phyloP scores from a whole-genome alignment of 176 grass and related monocot genomes.

The Miscanthus lutarioriparius region DNA sequence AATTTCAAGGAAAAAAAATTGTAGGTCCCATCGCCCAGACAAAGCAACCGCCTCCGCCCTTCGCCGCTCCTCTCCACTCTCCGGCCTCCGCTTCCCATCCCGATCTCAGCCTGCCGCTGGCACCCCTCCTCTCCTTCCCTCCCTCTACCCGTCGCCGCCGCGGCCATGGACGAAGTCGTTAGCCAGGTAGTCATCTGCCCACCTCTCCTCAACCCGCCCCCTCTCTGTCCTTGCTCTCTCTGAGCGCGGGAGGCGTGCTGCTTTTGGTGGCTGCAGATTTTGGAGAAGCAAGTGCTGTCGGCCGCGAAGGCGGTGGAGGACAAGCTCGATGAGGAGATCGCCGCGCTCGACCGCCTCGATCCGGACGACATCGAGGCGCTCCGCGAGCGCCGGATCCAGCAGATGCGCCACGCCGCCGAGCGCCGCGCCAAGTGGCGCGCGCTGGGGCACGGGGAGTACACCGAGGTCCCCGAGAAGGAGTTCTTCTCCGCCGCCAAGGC shows the following conservation, averaged over 20 bases:
- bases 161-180: slow-evolving; percentile 36
- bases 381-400: slow-evolving; percentile 84
- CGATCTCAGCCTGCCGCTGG: slow-evolving; percentile 20
- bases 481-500: slow-evolving; percentile 88
- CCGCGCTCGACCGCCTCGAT: slow-evolving; percentile 68
- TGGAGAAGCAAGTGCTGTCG: slow-evolving; percentile 86
- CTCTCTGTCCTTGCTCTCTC: background rate
- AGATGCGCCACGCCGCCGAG: slow-evolving; percentile 93
- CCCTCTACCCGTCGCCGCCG: background rate
- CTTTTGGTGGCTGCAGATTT: slow-evolving; percentile 45
- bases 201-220: no score
- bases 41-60: background rate
- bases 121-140: background rate
- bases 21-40: background rate
- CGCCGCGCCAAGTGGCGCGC: slow-evolving; percentile 77
- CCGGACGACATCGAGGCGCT: slow-evolving; percentile 81
- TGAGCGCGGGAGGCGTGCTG: background rate
- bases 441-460: slow-evolving; percentile 79
- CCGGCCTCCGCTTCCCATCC: background rate
- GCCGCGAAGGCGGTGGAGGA: slow-evolving; percentile 87
- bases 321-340: slow-evolving; percentile 84
- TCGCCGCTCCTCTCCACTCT: background rate
- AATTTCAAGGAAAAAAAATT: background rate
- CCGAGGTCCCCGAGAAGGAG: slow-evolving; percentile 91
- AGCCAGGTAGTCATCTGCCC: slow-evolving; percentile 4